phyloP scores from a whole-genome alignment of 2,329 filamentous ascomycete genomes.

The Colletotrichum tanaceti region DNA sequence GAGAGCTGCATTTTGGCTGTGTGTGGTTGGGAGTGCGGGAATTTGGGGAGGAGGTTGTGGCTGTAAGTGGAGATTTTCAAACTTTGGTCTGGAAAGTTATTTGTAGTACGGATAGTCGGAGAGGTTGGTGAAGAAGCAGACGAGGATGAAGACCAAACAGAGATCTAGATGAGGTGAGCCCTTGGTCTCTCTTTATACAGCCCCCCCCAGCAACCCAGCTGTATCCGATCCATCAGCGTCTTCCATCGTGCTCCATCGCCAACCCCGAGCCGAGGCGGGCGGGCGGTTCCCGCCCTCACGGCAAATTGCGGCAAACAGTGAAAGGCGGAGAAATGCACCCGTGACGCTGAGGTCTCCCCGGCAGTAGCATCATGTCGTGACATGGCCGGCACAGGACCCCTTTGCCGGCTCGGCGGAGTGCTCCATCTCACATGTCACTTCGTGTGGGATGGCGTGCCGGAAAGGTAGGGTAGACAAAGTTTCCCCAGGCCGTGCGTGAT shows the following conservation, averaged over 20 bases:
- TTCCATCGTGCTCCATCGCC: slow-evolving; percentile 22
- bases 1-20: slow-evolving; percentile 58
- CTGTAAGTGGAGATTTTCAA: background rate
- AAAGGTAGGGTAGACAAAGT: background rate
- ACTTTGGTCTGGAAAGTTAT: slow-evolving; percentile 3
- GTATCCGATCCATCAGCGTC: slow-evolving; percentile 16
- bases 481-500: slow-evolving; percentile 18
- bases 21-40: slow-evolving; percentile 50
- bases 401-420: slow-evolving; percentile 24
- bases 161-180: slow-evolving; percentile 1
- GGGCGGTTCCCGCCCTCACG: slow-evolving; percentile 10
- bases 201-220: background rate
- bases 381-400: slow-evolving; percentile 27
- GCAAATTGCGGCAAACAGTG: background rate
- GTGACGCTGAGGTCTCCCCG: slow-evolving; percentile 72
- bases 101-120: slow-evolving; percentile 14
- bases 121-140: slow-evolving; percentile 23
- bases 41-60: background rate
- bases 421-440: slow-evolving; percentile 34
- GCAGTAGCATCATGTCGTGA: slow-evolving; percentile 58
- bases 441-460: slow-evolving; percentile 30
- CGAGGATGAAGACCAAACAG: slow-evolving; percentile 13
- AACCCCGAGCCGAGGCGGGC: slow-evolving; percentile 20
- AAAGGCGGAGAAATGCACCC: slow-evolving; percentile 50
- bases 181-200: slow-evolving; percentile 28